Base-by-base conservation (phyloP, 352 stramenopile genomes). In the Saprolegnia diclina region DNA sequence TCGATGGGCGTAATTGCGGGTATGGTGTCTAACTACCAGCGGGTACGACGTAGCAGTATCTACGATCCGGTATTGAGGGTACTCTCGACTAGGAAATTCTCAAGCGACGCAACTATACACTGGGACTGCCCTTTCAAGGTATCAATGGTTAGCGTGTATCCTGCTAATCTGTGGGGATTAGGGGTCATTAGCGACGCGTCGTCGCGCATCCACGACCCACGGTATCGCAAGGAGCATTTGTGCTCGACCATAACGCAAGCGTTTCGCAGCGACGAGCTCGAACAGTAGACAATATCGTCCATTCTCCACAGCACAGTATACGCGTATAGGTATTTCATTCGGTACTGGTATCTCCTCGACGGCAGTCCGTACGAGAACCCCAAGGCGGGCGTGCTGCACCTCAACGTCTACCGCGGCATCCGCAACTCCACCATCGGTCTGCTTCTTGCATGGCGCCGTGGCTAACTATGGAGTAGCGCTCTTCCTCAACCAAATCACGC, bases 301-400 rank as follows among this genome's bases (percentile, higher is more conserved):
- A 24, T 50, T 24, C 6, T 10, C 5, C 32, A 24, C 48, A 9
- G 11, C 32, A 50, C 13, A 9, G 24, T 32, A 4, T 35, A 21
- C 16, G 5, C n/a, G 5, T 37, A 21, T 67, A 67, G 62, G 32
- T 44, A 44, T 16, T 92, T 92, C 72, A 90, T 89, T 73, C 77
- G 81, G 7, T 90, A 91, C 72, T 92, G 84, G 84, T 92, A 92
- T 72, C 77, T 92, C 22, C 87, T 92, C 42, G 84, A 92, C 65
- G 77, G 82, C 56, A 89, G 87, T 66, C 84, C 84, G 65, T 92
- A 89, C 57, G 82, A 92, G 63, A 90, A 92, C 72, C 82, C 84
- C 2, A 91, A 91, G 73, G 86, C 82, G 22, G 84, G 82, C n/a
- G 84, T 78, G 37, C 74, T 92, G 48, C 84, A 92, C 64, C 64